These are phyloP conservation scores for Deakozyma indianensis DNA, from an alignment of 805 yeast genomes.

Conservation along the genomic window DNA sequence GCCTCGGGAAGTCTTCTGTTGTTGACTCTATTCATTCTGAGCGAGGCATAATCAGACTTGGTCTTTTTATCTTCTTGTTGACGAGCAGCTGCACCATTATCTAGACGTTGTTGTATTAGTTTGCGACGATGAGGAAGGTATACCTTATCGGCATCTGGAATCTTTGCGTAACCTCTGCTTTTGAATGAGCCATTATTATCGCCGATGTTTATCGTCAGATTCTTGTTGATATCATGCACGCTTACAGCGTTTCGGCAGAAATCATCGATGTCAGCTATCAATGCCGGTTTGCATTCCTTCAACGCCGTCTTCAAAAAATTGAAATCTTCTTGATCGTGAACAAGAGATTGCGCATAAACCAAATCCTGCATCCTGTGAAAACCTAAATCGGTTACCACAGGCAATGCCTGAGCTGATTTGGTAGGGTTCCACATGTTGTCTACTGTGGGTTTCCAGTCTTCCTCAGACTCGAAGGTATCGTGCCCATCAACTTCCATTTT, in stretches of 20 bases:
- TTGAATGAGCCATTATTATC: conserved; percentile 42
- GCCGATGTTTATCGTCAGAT: conserved; percentile 24
- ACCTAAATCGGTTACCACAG: conserved; percentile 22
- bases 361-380: conserved; percentile 24
- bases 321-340: conserved; percentile 69
- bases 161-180: conserved; percentile 60
- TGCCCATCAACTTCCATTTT: too few species aligned
- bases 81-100: conserved; percentile 11
- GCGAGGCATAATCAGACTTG: conserved; percentile 5
- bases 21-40: conserved; percentile 65
- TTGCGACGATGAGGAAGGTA: conserved; percentile 75
- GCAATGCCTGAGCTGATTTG: not conserved
- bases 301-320: conserved; percentile 35
- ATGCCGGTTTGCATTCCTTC: conserved; percentile 15
- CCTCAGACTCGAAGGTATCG: too few species aligned
- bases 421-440: conserved; percentile 12
- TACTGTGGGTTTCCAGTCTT: too few species aligned
- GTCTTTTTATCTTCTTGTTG: conserved; percentile 9
- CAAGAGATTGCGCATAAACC: conserved; percentile 32
- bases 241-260: conserved; percentile 6
- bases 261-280: conserved; percentile 22
- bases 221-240: conserved; percentile 17
- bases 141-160: conserved; percentile 56
- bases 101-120: conserved; percentile 22
- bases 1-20: conserved; percentile 84